Base-by-base conservation (phyloP, 2,329 filamentous ascomycete genomes). In the Cladosporium phlei region DNA sequence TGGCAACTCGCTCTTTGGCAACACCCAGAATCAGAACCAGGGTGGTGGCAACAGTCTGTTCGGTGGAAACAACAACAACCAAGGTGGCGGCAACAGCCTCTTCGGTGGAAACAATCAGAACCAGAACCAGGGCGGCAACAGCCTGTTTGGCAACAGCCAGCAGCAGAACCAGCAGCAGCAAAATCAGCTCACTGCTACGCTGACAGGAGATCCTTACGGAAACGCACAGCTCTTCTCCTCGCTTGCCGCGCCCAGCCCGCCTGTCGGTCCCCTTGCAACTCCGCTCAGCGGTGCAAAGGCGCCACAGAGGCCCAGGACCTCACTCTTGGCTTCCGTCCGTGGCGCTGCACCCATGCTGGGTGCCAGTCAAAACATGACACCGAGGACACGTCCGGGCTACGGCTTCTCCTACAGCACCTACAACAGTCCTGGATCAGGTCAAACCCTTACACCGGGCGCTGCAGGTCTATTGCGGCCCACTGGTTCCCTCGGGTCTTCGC, bases 401-500 rank as follows among this genome's bases (percentile, higher is more conserved):
- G 91, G 91, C 2, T 95, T 96, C 65, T 89, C 86, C 2, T 96
- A 96, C 68, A 95, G 89, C 54, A 89, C 84, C 2, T 95, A 95
- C 58, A 88, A 88, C 34, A 90, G 86, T 1, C 89, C 91, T 5
- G 81, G 75, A 27, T 63, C 61, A 21, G 57, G 57, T 4, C 46
- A 59, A 55, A 88, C 83, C 64, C 85, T 86, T 5, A 85, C 87
- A 4, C 82, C 79, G 28, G 76, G 75, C 14, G 79, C 80, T 19
- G 80, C 80, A 60, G 89, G 82, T 60, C 66, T 90, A 27, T 66
- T 85, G 14, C 69, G 69, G 43, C 63, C 63, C 20, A 76, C 75
- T 44, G 75, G 81, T n/a, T 85, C 82, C 60, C 71, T 87, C 34
- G 80, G 80, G 50, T 60, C 47, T 80, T 86, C 46, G 80, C 80